Evolutionary conservation across 2,329 filamentous ascomycete species (phyloP).

Genomic region (Colletotrichum viniferum): DNA sequence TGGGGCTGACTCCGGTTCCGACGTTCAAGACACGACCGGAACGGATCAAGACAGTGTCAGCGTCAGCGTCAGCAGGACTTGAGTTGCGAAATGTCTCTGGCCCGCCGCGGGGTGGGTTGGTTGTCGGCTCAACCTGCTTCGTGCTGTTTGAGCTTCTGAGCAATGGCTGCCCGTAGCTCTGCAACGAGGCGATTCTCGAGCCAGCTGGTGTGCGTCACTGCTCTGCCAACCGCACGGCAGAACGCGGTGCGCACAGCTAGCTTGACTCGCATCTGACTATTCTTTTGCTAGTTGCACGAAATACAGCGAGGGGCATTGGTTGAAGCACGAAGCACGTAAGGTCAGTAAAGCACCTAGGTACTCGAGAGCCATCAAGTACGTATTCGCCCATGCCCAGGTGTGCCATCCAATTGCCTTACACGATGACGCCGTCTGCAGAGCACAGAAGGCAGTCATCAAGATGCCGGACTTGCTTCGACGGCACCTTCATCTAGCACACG

Average conservation of each 20-base stretch:
- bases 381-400: not conserved
- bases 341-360: not conserved
- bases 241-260: not conserved
- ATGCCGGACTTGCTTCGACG: not conserved
- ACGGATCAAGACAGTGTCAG: not conserved
- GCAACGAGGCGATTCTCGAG: not conserved
- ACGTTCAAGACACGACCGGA: not conserved
- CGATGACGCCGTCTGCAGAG: not conserved
- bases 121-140: not conserved
- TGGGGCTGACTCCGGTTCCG: not conserved
- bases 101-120: not conserved
- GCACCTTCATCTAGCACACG: not conserved
- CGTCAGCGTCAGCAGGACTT: not conserved
- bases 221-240: slow-evolving; percentile 8
- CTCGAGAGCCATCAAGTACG: not conserved
- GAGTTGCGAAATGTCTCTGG: not conserved
- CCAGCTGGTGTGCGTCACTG: slow-evolving; percentile 10
- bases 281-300: not conserved
- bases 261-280: not conserved
- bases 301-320: not conserved
- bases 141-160: not conserved
- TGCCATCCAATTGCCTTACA: not conserved
- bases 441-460: not conserved
- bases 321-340: not conserved
- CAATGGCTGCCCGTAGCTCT: not conserved